A percentile compares a stretch with the other conserved stretches of the same genome.
phyloP scores from a whole-genome alignment of 305 asterid species.

The Fraxinus xanthoxyloides region DNA sequence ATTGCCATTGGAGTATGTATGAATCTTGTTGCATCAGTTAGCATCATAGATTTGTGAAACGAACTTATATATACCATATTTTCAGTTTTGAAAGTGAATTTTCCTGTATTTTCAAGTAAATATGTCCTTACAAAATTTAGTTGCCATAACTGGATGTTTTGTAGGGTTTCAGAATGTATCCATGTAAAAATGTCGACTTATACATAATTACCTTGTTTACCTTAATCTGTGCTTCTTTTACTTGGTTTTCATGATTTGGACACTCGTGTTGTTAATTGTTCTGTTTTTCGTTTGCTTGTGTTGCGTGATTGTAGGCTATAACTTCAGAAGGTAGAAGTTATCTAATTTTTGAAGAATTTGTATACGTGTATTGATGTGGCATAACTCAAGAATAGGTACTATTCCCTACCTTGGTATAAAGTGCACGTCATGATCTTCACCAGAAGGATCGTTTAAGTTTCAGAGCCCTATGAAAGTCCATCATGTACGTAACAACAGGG shows the following conservation, averaged over 20 bases:
- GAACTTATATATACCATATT: conserved; percentile 6
- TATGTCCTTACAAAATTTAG: conserved; percentile 22
- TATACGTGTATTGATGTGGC: not conserved
- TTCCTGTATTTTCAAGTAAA: conserved; percentile 13
- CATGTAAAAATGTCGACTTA: not conserved
- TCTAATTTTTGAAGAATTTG: not conserved
- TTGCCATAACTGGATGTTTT: conserved; percentile 25
- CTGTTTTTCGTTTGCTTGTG: not conserved
- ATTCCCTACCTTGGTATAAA: not conserved
- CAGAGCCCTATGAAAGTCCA: too few species aligned
- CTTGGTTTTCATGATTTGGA: not conserved
- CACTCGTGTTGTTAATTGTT: not conserved
- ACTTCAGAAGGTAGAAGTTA: not conserved
- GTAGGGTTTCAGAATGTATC: conserved; percentile 20
- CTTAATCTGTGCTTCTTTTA: not conserved
- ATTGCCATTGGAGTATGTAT: conserved; percentile 11
- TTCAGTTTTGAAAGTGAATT: conserved; percentile 17
- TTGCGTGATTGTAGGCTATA: not conserved
- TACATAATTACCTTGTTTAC: not conserved
- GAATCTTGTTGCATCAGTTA: conserved; percentile 21
- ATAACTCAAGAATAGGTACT: not conserved
- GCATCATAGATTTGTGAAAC: conserved; percentile 8
- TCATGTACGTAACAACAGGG: too few species aligned
- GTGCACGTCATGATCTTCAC: too few species aligned
- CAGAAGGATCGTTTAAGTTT: too few species aligned